Percentiles rank a stretch among this genome's conserved stretches.
phyloP scores from a whole-genome alignment of 192 early-diverging fungal species.

The Helicostylum pulchrum region DNA sequence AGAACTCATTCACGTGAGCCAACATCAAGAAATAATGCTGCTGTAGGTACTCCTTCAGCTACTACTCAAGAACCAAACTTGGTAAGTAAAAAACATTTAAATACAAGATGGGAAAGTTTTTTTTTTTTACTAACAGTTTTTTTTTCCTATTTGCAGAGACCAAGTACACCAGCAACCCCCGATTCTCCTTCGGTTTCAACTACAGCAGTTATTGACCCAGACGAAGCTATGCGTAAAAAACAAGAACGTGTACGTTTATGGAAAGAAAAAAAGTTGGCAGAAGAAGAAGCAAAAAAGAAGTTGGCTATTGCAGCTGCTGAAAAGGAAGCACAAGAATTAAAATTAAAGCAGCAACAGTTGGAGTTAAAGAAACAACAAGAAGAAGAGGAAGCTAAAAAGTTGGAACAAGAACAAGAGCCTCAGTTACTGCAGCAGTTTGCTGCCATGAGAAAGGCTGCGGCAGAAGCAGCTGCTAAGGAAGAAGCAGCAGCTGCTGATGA shows the following conservation, averaged over 20 bases:
- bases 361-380: neutral
- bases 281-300: conserved; percentile 41
- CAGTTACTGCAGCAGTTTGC: conserved; percentile 15
- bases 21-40: conserved; percentile 25
- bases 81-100: neutral
- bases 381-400: neutral
- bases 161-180: conserved; percentile 23
- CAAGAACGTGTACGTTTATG: conserved; percentile 82
- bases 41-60: neutral
- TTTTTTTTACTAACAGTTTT: neutral
- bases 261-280: conserved; percentile 49
- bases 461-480: neutral
- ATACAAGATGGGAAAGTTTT: neutral
- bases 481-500: conserved; percentile 5
- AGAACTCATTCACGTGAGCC: conserved; percentile 20
- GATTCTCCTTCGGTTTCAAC: conserved; percentile 29
- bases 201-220: conserved; percentile 41
- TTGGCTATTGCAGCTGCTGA: conserved; percentile 27
- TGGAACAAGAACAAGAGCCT: conserved; percentile 7
- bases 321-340: conserved; percentile 24
- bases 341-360: neutral
- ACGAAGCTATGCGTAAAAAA: conserved; percentile 68
- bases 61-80: neutral
- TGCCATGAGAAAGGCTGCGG: conserved; percentile 1
- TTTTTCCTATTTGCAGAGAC: conserved; percentile 13